These are phyloP conservation scores for Babesia sp. DNA, from an alignment of 169 alveolate species.

Conservation along the genomic window DNA sequence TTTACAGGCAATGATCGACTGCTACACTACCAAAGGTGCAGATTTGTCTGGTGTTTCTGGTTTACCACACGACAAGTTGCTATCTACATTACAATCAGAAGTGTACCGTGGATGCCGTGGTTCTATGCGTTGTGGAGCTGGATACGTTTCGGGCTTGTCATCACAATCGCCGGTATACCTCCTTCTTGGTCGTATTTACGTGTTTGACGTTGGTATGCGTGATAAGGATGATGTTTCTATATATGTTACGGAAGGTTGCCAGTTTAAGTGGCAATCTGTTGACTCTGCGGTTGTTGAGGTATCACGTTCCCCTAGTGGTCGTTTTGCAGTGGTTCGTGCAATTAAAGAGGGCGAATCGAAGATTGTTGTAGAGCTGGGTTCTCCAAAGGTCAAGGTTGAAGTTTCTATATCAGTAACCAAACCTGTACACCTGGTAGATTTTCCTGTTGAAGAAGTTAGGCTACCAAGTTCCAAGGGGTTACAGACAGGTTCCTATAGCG, in stretches of 20 bases:
- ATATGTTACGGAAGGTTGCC: slow-evolving; percentile 1
- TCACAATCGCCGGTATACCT: slow-evolving; percentile 15
- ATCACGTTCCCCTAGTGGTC: slow-evolving; percentile 15
- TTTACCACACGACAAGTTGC: no score
- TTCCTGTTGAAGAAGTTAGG: slow-evolving; percentile 15
- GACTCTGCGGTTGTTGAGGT: neutral
- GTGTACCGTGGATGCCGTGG: slow-evolving; percentile 17
- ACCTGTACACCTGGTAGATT: slow-evolving; percentile 33
- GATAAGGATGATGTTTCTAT: slow-evolving; percentile 15
- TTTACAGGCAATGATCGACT: slow-evolving; percentile 15
- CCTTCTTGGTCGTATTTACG: slow-evolving; percentile 25
- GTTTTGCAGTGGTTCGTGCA: slow-evolving; percentile 19
- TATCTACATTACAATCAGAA: neutral
- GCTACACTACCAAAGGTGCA: slow-evolving; percentile 8
- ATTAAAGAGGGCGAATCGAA: slow-evolving; percentile 5
- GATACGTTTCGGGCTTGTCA: neutral
- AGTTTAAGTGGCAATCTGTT: slow-evolving; percentile 7
- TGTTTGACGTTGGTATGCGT: slow-evolving; percentile 30
- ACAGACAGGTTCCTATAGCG: no score
- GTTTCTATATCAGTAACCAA: slow-evolving; percentile 25
- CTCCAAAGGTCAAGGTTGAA: neutral
- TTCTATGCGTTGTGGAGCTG: slow-evolving; percentile 18
- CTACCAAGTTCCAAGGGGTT: neutral
- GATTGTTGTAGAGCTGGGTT: slow-evolving; percentile 5
- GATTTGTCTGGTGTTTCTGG: neutral